A percentile compares a stretch with the other conserved stretches of the same genome.
phyloP scores from a whole-genome alignment of 345 rosid species.

The Fremontodendron californicum region DNA sequence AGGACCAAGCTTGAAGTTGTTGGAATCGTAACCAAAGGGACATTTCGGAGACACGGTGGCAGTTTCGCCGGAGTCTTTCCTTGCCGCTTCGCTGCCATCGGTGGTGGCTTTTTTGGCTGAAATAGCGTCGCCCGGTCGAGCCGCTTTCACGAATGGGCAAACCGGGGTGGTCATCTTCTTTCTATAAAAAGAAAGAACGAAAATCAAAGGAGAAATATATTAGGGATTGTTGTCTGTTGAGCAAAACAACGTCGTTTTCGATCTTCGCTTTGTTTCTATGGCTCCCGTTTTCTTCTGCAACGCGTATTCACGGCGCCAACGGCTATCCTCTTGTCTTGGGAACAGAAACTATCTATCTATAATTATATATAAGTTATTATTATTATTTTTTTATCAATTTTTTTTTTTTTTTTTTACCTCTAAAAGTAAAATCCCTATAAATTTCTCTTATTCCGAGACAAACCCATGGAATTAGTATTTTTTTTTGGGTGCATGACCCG shows the following conservation, averaged over 20 bases:
- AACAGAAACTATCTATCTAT: no score
- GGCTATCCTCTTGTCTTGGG: not conserved
- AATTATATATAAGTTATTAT: no score
- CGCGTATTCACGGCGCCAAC: not conserved
- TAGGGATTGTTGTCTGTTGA: not conserved
- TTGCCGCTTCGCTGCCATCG: conserved; percentile 24
- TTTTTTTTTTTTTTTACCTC: no score
- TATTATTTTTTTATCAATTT: no score
- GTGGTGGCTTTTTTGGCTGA: conserved; percentile 24
- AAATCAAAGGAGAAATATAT: not conserved
- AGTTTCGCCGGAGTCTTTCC: conserved; percentile 37
- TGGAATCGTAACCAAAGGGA: conserved; percentile 90
- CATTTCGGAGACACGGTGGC: conserved; percentile 65
- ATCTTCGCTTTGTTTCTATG: not conserved
- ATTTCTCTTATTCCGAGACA: no score
- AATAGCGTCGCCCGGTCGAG: conserved; percentile 55
- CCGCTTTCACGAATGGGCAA: conserved; percentile 72
- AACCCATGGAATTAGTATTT: no score
- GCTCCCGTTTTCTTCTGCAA: not conserved
- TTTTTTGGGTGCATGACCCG: no score
- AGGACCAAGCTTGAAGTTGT: conserved; percentile 90
- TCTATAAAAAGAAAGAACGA: not conserved
- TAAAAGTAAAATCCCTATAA: no score
- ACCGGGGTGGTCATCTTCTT: conserved; percentile 55
- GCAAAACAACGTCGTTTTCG: not conserved